Evolutionary conservation across 352 stramenopile species (phyloP).

Genomic region (Phytophthora cryptogea): DNA sequence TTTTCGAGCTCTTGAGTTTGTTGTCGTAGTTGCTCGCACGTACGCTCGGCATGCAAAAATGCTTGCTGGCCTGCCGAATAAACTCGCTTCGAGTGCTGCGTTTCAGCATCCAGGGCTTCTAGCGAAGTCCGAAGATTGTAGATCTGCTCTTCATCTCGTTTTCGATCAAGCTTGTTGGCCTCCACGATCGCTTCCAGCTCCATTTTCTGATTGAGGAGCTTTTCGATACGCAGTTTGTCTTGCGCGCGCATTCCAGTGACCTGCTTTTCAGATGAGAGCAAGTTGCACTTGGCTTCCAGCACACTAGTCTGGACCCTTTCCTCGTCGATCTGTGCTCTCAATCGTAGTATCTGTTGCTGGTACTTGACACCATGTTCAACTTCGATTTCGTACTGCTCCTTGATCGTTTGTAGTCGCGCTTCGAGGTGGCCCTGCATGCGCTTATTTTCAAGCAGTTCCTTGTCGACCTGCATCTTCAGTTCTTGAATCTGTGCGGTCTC

Average conservation of each 20-base stretch:
- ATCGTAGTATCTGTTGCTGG: constrained; percentile 41
- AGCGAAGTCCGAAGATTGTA: constrained; percentile 65
- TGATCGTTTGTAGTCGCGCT: constrained; percentile 56
- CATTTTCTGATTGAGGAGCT: constrained; percentile 78
- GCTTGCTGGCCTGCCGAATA: constrained; percentile 80
- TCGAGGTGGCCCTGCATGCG: constrained; percentile 57
- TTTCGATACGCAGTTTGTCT: constrained; percentile 81
- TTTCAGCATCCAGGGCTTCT: constrained; percentile 71
- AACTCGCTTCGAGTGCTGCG: constrained; percentile 82
- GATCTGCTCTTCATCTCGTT: constrained; percentile 76
- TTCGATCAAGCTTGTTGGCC: constrained; percentile 52
- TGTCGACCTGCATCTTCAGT: constrained; percentile 47
- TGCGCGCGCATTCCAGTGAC: constrained; percentile 78
- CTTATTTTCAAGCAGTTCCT: constrained; percentile 52
- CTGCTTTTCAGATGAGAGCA: constrained; percentile 70
- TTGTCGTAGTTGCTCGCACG: constrained; percentile 68
- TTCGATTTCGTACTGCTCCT: constrained; percentile 68
- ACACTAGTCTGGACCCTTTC: constrained; percentile 64
- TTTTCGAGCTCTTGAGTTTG: constrained; percentile 75
- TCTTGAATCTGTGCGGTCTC: constrained; percentile 42
- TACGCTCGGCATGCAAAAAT: constrained; percentile 71
- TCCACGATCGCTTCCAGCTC: constrained; percentile 74
- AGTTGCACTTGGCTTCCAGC: constrained; percentile 68
- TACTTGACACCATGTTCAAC: constrained; percentile 44
- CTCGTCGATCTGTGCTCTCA: constrained; percentile 55